These are phyloP conservation scores for Oryza brachyantha DNA, from an alignment of 176 grass and related monocot species.

Conservation along the genomic window DNA sequence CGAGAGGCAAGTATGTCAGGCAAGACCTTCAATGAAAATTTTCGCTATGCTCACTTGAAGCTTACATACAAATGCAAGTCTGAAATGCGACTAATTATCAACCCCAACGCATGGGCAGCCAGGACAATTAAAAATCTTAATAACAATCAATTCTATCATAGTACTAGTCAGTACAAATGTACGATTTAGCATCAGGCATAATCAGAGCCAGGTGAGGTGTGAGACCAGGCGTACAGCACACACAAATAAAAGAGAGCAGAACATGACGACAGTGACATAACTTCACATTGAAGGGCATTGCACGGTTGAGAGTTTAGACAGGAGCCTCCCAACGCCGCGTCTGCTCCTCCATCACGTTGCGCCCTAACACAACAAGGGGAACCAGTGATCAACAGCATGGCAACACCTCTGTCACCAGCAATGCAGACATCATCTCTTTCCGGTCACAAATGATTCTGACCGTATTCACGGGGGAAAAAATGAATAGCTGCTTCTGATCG, in stretches of 20 bases:
- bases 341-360: background rate
- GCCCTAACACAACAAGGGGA: background rate
- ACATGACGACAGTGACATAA: background rate
- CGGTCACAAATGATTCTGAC: background rate
- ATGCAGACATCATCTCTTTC: background rate
- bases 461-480: no score
- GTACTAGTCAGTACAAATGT: background rate
- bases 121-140: background rate
- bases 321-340: background rate
- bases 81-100: background rate
- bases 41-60: no score
- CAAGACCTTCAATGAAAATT: background rate
- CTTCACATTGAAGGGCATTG: background rate
- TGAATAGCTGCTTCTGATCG: no score
- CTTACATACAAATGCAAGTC: background rate
- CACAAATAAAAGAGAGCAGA: background rate
- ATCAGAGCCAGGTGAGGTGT: background rate
- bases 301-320: conserved; percentile 6
- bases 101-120: background rate
- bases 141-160: background rate
- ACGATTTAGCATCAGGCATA: background rate
- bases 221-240: background rate
- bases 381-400: background rate
- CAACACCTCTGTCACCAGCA: background rate
- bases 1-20: background rate